Evolutionary conservation across 805 yeast genomes (phyloP), one percentile per base, ranked within the genome.

Genomic region (Groenewaldozyma tartarivorans): DNA sequence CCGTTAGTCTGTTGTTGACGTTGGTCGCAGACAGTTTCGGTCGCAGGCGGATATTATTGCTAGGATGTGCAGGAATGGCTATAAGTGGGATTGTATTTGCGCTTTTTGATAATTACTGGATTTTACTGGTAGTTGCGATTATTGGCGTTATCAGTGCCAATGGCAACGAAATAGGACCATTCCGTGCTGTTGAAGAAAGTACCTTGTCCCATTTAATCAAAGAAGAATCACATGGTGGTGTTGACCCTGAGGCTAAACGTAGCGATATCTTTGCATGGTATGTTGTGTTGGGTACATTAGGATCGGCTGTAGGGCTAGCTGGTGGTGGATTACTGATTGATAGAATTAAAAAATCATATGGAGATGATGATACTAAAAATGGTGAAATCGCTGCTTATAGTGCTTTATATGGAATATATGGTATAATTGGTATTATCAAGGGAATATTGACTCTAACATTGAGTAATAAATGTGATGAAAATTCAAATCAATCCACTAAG

Each of bases 81-180:
- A 29, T 61, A 4, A 69, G 78, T 1, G 76, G 74, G 1, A 22
- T 66, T 3, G 53, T 60, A 0, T 69, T 74, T 46, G 60, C 57
- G 2, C 39, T 58, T 16, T 43, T 60, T 5, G 56, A 60, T 13
- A 63, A 62, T 46, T 62, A 54, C 39, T 51, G 50, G 30, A 15
- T 67, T 1, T 52, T 75, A 36, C 56, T 66, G 31, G 36, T 57
- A 0, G 61, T 68, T 1, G 65, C 74, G 1, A 54, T 69, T 13
- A 33, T 69, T 7, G 80, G 81, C 2, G 69, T 73, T n/a, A 60
- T 74, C 19, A 72, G 78, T 1, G 77, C 78, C 2, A 61, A 69
- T n/a, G 80, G 80, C 3, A 70, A 69, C 4, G 81, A 75, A 44
- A 75, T 72, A 19, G 79, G 79, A 0, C 76, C 79, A 1, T 75